Base-by-base conservation (phyloP, 345 rosid genomes). In the Euphorbia pulcherrima region DNA sequence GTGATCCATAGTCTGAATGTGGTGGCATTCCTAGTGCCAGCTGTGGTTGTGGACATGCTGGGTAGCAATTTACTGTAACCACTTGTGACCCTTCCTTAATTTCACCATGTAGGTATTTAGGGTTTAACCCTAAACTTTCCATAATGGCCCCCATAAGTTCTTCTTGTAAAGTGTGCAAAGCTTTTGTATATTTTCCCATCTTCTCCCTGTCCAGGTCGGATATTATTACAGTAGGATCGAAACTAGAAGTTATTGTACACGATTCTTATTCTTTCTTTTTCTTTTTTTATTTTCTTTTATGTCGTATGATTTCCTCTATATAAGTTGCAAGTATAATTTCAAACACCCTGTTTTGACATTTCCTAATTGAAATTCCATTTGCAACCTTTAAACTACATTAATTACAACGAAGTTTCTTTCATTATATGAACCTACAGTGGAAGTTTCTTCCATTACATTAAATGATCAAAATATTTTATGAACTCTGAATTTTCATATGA, bases 1-100 rank as follows among this genome's bases (percentile, higher is more conserved):
- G 39, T 24, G 83, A 78, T 67, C 88, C 81, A 68, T 80, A 86
- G 75, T 83, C 85, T 24, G 86, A 82, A 61, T 86, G 87, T 53
- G 85, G 79, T 59, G 86, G 86, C 86, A 83, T 77, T 52, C 86
- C 88, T 66, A 86, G 70, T 61, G 86, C 75, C 0, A 86, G 70
- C 13, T 84, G 73, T 47, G 87, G 90, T 74, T 84, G 83, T 6
- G 88, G 86, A 74, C 85, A 86, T 64, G 85, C 69, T 55, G 88
- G 84, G 46, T 82, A 81, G 71, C 83, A 86, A 68, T 86, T 86
- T 50, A 86, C 68, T 16, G 88, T 79, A 79, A 82, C 74, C 68
- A 84, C 74, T 80, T 86, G 88, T 68, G 82, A 77, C 40, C 81
- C 87, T 67, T 80, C 77, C 77, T 82, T 78, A 16, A 67, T 69